A percentile compares a stretch with the other conserved stretches of the same genome.
These are phyloP conservation scores for Pharus latifolius DNA, from an alignment of 176 grass and related monocot genomes.

Conservation along the genomic window DNA sequence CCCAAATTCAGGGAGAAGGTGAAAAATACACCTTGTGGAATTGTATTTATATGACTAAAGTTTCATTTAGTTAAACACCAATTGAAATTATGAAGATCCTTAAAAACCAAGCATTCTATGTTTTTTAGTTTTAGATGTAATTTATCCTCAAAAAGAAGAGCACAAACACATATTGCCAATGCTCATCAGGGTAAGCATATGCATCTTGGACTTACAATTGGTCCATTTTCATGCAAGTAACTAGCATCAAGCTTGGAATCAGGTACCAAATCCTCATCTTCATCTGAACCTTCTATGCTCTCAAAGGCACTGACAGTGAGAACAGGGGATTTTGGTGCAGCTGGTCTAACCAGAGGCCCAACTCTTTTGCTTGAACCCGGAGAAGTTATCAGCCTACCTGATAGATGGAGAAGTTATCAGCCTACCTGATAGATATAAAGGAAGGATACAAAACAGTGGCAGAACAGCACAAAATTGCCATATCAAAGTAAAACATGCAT, in stretches of 20 bases:
- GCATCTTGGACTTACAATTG: conserved; percentile 46
- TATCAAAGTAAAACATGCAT: neutral
- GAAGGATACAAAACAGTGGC: neutral
- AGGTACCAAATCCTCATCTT: conserved; percentile 44
- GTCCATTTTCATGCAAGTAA: conserved; percentile 45
- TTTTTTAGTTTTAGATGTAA: neutral
- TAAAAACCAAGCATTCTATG: neutral
- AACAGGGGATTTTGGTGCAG: conserved; percentile 66
- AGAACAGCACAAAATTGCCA: neutral
- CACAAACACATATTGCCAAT: neutral
- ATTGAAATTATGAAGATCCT: neutral
- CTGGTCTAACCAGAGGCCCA: conserved; percentile 33
- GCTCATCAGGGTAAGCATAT: conserved; percentile 1
- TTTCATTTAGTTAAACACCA: conserved; percentile 8
- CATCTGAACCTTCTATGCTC: conserved; percentile 66
- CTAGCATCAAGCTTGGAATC: conserved; percentile 42
- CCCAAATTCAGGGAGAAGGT: neutral
- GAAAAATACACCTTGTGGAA: neutral
- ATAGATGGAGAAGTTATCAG: neutral
- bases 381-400: conserved; percentile 33
- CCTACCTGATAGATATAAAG: conserved; percentile 15
- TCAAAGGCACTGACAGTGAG: conserved; percentile 41
- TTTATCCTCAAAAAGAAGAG: neutral
- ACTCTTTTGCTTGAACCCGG: conserved; percentile 53
- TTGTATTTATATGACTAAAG: neutral